phyloP scores from a whole-genome alignment of 768 basidiomycete species.

The Clitopilus passeckerianus region DNA sequence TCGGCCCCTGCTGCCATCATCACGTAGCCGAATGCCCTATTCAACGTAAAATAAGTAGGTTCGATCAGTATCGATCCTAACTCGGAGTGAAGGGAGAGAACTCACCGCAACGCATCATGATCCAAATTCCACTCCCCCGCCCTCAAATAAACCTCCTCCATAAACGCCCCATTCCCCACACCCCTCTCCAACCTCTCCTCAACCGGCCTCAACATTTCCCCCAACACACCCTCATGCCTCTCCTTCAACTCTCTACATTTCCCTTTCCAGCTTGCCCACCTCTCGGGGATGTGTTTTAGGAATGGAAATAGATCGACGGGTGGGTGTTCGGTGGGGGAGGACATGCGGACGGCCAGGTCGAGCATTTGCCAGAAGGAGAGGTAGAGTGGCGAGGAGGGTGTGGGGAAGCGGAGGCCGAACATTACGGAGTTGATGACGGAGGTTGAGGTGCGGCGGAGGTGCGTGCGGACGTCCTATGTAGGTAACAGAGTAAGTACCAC shows the following conservation, averaged over 20 bases:
- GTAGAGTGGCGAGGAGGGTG: background rate
- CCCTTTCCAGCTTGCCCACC: slow-evolving; percentile 11
- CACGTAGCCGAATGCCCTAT: background rate
- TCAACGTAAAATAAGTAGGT: background rate
- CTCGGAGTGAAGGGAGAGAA: background rate
- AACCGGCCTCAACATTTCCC: slow-evolving; percentile 2
- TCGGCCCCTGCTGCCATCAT: slow-evolving; percentile 19
- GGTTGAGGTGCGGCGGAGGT: background rate
- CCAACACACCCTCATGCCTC: slow-evolving; percentile 3
- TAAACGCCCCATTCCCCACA: slow-evolving; percentile 14
- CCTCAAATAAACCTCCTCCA: slow-evolving; percentile 14
- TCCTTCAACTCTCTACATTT: background rate
- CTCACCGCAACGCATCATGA: background rate
- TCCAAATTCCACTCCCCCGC: slow-evolving; percentile 7
- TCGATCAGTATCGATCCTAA: background rate
- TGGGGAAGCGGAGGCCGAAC: background rate
- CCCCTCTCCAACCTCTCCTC: slow-evolving; percentile 11
- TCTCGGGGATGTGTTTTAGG: slow-evolving; percentile 10
- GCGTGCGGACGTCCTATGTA: background rate
- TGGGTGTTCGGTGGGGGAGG: background rate
- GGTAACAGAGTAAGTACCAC: too few species aligned
- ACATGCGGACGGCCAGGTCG: background rate
- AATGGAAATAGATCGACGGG: slow-evolving; percentile 1
- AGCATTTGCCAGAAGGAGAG: background rate
- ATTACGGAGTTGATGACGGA: background rate